Evolutionary conservation across 2,329 filamentous ascomycete species (phyloP), one percentile per base, ranked within the genome.

Genomic region (Zymoseptoria ardabiliae): DNA sequence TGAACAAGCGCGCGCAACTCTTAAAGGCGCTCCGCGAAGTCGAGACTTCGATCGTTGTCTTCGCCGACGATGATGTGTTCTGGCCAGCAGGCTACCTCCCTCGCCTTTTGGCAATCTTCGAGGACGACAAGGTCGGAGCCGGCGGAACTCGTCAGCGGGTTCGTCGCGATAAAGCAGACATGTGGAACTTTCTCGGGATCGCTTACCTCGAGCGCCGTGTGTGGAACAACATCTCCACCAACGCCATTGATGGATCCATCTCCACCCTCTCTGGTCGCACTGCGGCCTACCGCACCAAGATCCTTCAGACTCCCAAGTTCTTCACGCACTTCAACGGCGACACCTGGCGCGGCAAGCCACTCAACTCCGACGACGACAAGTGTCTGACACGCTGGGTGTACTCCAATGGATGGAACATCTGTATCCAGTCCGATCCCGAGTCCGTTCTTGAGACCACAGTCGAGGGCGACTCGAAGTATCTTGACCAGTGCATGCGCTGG

Each of bases 191-290:
- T 67, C 73, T 86, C 19, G 83, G 81, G 0, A 79, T 79, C 28
- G 69, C 78, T n/a, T 86, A 86, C 67, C 77, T 87, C 0, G 78
- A 82, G 64, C 80, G 84, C 0, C 82, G 85, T 69, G 86, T 85
- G 67, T 87, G 81, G 68, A 84, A 87, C 66, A 81, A 83, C 56
- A 77, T 79, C 0, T 75, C 81, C 0, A 81, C 80, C 6, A 82
- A 81, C 61, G 74, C 78, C 6, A 72, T 86, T 9, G 84, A 87
- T 58, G 82, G 82, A 8, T 82, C 81, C 9, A 76, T 84, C 20
- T 85, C 82, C 54, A 81, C 83, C 1, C 74, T 86, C 2, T 85
- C 82, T 0, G 82, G 82, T 0, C 77, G 83, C 4, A 85, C 83
- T 0, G 76, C 75, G 0, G 76, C 77, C 0, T 76, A 82, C 58